Conservation (phyloP, 208 protist species). For the Novymonas esmeraldas region DNA sequence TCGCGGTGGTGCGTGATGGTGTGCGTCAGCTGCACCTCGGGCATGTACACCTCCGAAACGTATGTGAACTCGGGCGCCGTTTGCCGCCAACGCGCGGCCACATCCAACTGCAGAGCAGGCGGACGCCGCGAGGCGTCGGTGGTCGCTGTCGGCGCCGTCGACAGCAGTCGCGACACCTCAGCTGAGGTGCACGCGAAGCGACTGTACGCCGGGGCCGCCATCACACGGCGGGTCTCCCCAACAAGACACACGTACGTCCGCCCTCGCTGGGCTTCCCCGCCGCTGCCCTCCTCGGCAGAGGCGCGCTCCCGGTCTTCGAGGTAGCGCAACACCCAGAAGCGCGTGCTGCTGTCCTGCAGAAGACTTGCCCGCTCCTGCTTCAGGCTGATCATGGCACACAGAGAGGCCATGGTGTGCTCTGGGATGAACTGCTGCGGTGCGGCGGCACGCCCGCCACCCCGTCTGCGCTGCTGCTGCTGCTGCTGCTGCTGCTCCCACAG, state of each 20-base stretch:
- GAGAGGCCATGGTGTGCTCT: slow-evolving; percentile 81
- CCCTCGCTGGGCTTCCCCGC: slow-evolving; percentile 16
- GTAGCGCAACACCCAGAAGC: slow-evolving; percentile 79
- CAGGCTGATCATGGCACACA: slow-evolving; percentile 81
- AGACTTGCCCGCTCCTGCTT: slow-evolving; percentile 81
- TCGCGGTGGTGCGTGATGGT: slow-evolving; percentile 58
- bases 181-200: slow-evolving; percentile 24
- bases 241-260: slow-evolving; percentile 67
- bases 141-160: neutral
- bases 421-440: slow-evolving; percentile 46
- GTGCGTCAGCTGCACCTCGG: slow-evolving; percentile 80
- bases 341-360: slow-evolving; percentile 83
- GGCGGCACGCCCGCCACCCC: neutral
- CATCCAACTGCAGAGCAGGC: slow-evolving; percentile 12
- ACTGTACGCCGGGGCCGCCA: slow-evolving; percentile 63
- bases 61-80: slow-evolving; percentile 31
- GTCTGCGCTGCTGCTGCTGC: neutral
- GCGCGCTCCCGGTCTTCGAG: slow-evolving; percentile 46
- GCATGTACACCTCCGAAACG: slow-evolving; percentile 85
- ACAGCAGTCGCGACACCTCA: slow-evolving; percentile 18
- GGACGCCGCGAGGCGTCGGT: slow-evolving; percentile 5
- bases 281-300: neutral
- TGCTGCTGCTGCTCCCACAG: slow-evolving; percentile 42
- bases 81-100: slow-evolving; percentile 14
- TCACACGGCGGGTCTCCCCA: slow-evolving; percentile 68